Base-by-base conservation (phyloP, 495 filamentous ascomycete species). In the Chaetomium fimeti region DNA sequence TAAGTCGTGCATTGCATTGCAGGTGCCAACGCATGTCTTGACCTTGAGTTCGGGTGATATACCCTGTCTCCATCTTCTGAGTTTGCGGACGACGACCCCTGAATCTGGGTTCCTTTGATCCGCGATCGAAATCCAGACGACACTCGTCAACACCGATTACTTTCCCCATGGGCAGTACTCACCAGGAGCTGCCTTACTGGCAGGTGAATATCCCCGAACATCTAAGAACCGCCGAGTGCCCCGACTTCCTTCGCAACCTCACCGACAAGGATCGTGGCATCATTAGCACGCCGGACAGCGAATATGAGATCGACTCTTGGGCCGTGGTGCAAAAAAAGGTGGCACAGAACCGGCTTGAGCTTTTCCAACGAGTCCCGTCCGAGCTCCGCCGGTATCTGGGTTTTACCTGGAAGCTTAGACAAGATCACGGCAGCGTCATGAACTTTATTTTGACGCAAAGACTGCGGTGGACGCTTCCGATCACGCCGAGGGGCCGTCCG, bases 301-400 rank as follows among this genome's bases (percentile, higher is more conserved):
- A 82, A 0, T 91, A 88, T 72, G 70, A 70, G 55, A 74, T 78
- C 32, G 78, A 84, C 71, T 75, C 75, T 0, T 95, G 91, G 91
- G 70, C 78, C 5, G 71, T 84, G 69, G 89, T 91, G 40, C 80
- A 80, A 67, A 71, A 83, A 8, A 77, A 89, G 56, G 85, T 91
- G 57, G 76, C 72, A 65, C 69, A 77, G 38, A 92, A 93, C 79
- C 82, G 81, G 24, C 82, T 93, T 47, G 88, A 91, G 69, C 77
- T 80, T 1, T 93, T 96, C 72, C 86, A 88, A 64, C 84, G 92
- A 3, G 72, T 85, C 0, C 91, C 92, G 5, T 89, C 87, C 9
- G 85, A 92, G 54, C 79, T 93, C 47, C 80, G 91, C 45, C 83
- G 81, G 27, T 96, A 96, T 65, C 77, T 89, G 7, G 83, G 82